Evolutionary conservation across 2,329 filamentous ascomycete species (phyloP).

Genomic region (Rhinocladiella mackenziei): DNA sequence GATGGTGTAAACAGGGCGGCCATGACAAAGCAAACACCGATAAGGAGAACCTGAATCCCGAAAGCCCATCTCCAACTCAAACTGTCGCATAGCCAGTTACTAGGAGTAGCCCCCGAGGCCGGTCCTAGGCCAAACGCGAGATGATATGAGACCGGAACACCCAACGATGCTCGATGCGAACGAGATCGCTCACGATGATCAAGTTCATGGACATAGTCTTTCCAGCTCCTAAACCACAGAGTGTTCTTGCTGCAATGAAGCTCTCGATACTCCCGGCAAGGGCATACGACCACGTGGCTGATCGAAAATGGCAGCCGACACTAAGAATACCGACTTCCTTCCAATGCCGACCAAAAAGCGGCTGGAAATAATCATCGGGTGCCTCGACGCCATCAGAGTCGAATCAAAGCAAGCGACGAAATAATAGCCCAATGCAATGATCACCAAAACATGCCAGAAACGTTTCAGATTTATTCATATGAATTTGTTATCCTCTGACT

Average conservation of each 20-base stretch:
- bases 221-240: conserved; percentile 65
- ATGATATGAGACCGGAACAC: conserved; percentile 73
- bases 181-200: conserved; percentile 56
- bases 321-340: conserved; percentile 53
- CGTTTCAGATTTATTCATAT: conserved; percentile 30
- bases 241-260: conserved; percentile 59
- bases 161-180: conserved; percentile 65
- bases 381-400: conserved; percentile 75
- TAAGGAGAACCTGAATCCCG: conserved; percentile 62
- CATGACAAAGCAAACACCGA: conserved; percentile 60
- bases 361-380: conserved; percentile 77
- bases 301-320: conserved; percentile 62
- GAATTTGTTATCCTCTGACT: conserved; percentile 12
- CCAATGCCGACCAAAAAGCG: conserved; percentile 69
- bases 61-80: conserved; percentile 77
- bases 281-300: conserved; percentile 60
- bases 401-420: conserved; percentile 64
- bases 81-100: conserved; percentile 64
- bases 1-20: conserved; percentile 60
- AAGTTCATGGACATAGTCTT: conserved; percentile 65
- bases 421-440: conserved; percentile 54
- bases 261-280: conserved; percentile 61
- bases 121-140: conserved; percentile 66
- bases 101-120: conserved; percentile 64
- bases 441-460: conserved; percentile 62